A percentile compares a stretch with the other conserved stretches of the same genome.
phyloP scores from a whole-genome alignment of 176 grass and related monocot genomes.

The Leersia perrieri region DNA sequence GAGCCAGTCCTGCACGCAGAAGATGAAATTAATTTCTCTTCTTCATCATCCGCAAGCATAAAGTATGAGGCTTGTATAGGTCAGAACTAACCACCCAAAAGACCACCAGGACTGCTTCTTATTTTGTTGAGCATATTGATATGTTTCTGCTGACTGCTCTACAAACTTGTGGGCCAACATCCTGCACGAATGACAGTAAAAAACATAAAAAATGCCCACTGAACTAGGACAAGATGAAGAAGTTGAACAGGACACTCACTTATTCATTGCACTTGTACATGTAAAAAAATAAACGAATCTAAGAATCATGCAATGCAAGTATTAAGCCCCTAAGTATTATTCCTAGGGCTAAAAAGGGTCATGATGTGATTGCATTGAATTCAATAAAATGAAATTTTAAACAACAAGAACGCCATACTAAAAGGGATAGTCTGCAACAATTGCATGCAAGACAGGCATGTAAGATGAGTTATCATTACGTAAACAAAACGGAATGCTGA shows the following conservation, averaged over 20 bases:
- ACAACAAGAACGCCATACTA: neutral
- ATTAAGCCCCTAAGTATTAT: neutral
- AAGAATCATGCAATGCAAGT: neutral
- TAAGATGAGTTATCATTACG: neutral
- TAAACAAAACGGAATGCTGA: constrained; percentile 13
- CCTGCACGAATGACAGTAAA: constrained; percentile 52
- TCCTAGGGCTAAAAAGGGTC: constrained; percentile 12
- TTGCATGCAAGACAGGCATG: constrained; percentile 19
- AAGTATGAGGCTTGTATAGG: constrained; percentile 9
- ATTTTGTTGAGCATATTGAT: constrained; percentile 64
- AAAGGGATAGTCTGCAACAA: constrained; percentile 1
- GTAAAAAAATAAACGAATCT: neutral
- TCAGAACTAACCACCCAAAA: constrained; percentile 73
- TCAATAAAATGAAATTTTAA: neutral
- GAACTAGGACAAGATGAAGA: constrained; percentile 7
- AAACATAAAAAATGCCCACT: constrained; percentile 27
- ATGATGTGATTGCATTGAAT: neutral
- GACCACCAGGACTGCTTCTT: constrained; percentile 86
- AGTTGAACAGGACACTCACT: neutral
- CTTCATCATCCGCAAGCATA: constrained; percentile 7
- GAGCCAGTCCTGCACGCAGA: constrained; percentile 52
- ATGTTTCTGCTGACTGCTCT: constrained; percentile 63
- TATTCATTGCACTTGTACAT: constrained; percentile 5
- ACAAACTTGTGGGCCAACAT: constrained; percentile 98
- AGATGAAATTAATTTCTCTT: constrained; percentile 19